Percentiles rank a stretch among this genome's conserved stretches.
These are phyloP conservation scores for Penicillium sp. DNA, from an alignment of 2,329 filamentous ascomycete species.

Conservation along the genomic window DNA sequence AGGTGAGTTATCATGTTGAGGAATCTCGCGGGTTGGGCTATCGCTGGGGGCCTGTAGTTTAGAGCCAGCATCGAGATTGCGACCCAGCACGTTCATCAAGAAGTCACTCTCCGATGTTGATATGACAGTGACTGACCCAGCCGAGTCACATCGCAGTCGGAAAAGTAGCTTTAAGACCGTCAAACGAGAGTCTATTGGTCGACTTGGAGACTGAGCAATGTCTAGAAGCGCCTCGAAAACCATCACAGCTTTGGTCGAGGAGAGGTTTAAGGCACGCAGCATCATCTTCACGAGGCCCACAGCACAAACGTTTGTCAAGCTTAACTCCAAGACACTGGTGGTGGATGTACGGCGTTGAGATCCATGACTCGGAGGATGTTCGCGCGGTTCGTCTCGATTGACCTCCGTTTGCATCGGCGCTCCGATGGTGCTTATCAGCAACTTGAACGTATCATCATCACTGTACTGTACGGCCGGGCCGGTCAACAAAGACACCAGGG, in stretches of 20 bases:
- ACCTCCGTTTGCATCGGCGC: constrained; percentile 39
- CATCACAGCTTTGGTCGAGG: constrained; percentile 63
- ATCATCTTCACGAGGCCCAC: constrained; percentile 74
- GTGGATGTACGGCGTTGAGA: constrained; percentile 34
- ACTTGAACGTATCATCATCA: constrained; percentile 35
- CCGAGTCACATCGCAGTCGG: constrained; percentile 77
- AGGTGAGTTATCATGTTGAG: constrained; percentile 40
- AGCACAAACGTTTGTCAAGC: constrained; percentile 63
- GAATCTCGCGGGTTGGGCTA: constrained; percentile 38
- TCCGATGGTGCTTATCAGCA: constrained; percentile 35
- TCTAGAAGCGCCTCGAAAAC: constrained; percentile 64
- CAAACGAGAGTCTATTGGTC: constrained; percentile 68
- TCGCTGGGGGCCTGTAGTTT: constrained; percentile 44
- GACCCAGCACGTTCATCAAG: constrained; percentile 69
- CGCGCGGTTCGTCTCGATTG: constrained; percentile 29
- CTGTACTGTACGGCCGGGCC: constrained; percentile 32
- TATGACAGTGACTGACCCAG: constrained; percentile 71
- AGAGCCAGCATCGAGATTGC: constrained; percentile 57
- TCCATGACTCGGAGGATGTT: constrained; percentile 42
- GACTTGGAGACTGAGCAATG: constrained; percentile 60
- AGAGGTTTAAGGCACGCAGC: constrained; percentile 66
- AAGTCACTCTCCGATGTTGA: constrained; percentile 69
- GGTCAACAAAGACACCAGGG: constrained; percentile 41
- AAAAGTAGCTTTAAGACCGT: constrained; percentile 77
- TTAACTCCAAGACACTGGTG: constrained; percentile 33